Conservation (phyloP, 805 yeast species). For the Candida takata region DNA sequence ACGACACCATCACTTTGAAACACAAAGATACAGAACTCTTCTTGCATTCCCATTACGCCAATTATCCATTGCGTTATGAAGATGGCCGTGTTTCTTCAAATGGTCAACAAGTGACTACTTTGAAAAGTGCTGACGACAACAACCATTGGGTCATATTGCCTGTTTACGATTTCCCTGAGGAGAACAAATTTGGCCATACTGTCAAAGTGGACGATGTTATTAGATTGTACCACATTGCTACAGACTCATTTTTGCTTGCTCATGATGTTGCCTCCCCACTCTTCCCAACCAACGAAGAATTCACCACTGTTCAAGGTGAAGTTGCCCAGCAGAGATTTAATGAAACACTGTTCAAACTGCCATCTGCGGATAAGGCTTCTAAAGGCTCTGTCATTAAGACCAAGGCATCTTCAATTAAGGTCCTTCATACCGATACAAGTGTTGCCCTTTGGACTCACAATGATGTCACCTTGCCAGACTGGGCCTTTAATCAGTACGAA, state of each 20-base stretch:
- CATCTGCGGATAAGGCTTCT: conserved; percentile 48
- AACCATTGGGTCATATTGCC: conserved; percentile 88
- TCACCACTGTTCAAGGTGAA: conserved; percentile 65
- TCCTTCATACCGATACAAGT: conserved; percentile 77
- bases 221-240: conserved; percentile 74
- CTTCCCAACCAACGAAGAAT: conserved; percentile 89
- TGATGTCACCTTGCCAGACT: conserved; percentile 80
- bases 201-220: conserved; percentile 67
- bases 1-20: conserved; percentile 68
- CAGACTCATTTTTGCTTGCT: conserved; percentile 73
- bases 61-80: conserved; percentile 86
- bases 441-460: conserved; percentile 94
- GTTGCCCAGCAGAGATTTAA: conserved; percentile 50
- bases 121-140: conserved; percentile 46
- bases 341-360: conserved; percentile 73
- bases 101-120: conserved; percentile 90
- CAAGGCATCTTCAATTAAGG: conserved; percentile 57
- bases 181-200: conserved; percentile 34
- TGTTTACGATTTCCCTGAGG: conserved; percentile 35
- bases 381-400: conserved; percentile 53
- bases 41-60: conserved; percentile 72
- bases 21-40: conserved; percentile 75
- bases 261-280: conserved; percentile 97
- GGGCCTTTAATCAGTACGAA: conserved; percentile 92
- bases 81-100: conserved; percentile 94